phyloP scores from a whole-genome alignment of 1,284 basidiomycete genomes.

The Cryptococcus wingfieldii region DNA sequence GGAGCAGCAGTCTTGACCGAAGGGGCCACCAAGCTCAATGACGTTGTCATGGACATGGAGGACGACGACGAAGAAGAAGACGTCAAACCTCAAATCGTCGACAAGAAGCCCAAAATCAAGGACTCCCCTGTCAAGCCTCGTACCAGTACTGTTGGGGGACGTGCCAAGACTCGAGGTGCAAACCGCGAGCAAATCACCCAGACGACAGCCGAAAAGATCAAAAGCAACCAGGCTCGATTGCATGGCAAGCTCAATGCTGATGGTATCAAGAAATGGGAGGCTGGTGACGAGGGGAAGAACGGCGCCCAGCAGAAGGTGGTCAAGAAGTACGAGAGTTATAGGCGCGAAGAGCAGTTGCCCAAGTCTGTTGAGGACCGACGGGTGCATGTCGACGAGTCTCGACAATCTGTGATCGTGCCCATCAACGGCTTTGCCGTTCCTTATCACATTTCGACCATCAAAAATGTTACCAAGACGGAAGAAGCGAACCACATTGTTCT shows the following conservation, averaged over 20 bases:
- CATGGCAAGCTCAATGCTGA: slow-evolving; percentile 74
- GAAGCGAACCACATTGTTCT: slow-evolving; percentile 93
- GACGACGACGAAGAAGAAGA: slow-evolving; percentile 37
- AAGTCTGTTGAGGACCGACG: slow-evolving; percentile 68
- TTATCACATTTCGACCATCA: slow-evolving; percentile 98
- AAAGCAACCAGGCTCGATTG: slow-evolving; percentile 82
- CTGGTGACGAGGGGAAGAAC: slow-evolving; percentile 62
- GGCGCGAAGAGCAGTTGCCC: slow-evolving; percentile 85
- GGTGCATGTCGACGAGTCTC: slow-evolving; percentile 85
- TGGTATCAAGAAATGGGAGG: slow-evolving; percentile 76
- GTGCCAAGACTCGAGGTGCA: slow-evolving; percentile 73
- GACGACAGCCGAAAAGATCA: slow-evolving; percentile 63
- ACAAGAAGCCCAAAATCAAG: slow-evolving; percentile 61
- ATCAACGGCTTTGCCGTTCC: slow-evolving; percentile 94
- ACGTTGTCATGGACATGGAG: slow-evolving; percentile 78
- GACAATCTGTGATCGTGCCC: slow-evolving; percentile 84
- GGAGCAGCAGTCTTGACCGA: slow-evolving; percentile 73
- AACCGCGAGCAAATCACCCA: slow-evolving; percentile 74
- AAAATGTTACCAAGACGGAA: slow-evolving; percentile 96
- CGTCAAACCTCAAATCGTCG: slow-evolving; percentile 41
- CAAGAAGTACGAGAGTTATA: slow-evolving; percentile 96
- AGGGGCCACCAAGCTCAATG: slow-evolving; percentile 74
- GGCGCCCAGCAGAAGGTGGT: slow-evolving; percentile 67
- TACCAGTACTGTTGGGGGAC: slow-evolving; percentile 58
- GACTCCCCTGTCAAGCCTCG: slow-evolving; percentile 22